These are phyloP conservation scores for Fusarium fracticaudum DNA, from an alignment of 2,329 filamentous ascomycete species.

Conservation along the genomic window DNA sequence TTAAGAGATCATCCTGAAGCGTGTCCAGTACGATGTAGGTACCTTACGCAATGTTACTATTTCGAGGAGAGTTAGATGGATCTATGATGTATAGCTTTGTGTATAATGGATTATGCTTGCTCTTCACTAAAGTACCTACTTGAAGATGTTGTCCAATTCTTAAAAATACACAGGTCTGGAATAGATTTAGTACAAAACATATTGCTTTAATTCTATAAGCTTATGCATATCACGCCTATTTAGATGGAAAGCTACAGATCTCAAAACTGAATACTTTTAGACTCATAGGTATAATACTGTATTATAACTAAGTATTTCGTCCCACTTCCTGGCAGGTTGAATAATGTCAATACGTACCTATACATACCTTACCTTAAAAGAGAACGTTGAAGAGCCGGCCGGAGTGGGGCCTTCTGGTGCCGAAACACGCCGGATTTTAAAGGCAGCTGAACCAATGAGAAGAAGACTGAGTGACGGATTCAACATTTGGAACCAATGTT, in stretches of 20 bases:
- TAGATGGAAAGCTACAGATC: background rate
- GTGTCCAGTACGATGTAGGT: background rate
- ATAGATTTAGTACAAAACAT: background rate
- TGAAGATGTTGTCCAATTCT: background rate
- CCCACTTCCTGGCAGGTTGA: background rate
- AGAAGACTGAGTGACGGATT: slow-evolving; percentile 8
- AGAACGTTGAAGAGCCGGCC: background rate
- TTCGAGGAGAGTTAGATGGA: background rate
- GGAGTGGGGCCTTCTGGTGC: slow-evolving; percentile 15
- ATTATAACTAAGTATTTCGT: too few species aligned
- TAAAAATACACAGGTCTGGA: background rate
- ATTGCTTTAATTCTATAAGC: background rate
- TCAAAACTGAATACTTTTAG: background rate
- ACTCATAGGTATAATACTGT: background rate
- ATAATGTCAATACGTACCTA: background rate
- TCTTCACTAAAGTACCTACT: background rate
- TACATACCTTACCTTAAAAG: background rate
- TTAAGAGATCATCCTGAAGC: background rate
- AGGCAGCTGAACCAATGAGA: slow-evolving; percentile 34
- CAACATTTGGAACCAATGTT: slow-evolving; percentile 10
- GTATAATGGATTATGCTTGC: background rate
- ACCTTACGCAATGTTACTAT: background rate
- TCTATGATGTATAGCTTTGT: background rate
- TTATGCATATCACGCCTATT: background rate
- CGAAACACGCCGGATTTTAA: slow-evolving; percentile 36